These are phyloP conservation scores for Phanerochaete sordida DNA, from an alignment of 768 basidiomycete species.

Conservation along the genomic window DNA sequence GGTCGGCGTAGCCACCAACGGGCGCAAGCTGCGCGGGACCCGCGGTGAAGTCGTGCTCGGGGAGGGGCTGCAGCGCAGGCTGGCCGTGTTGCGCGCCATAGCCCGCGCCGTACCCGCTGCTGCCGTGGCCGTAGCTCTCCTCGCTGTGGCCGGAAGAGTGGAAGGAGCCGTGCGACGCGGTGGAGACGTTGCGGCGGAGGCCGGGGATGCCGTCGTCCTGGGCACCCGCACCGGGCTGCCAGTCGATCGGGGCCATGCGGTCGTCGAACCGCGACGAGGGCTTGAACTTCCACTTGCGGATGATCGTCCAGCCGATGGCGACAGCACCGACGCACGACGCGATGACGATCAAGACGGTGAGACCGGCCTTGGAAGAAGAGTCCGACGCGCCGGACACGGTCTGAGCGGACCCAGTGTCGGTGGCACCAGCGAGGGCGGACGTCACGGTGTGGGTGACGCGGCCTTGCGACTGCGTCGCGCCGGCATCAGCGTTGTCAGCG, in stretches of 20 bases:
- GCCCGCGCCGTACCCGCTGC: conserved; percentile 29
- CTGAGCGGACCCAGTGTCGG: conserved; percentile 13
- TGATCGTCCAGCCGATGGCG: conserved; percentile 80
- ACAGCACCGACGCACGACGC: conserved; percentile 66
- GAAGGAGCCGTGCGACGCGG: conserved; percentile 59
- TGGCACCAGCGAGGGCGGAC: conserved; percentile 25
- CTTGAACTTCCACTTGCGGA: conserved; percentile 90
- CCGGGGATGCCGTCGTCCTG: conserved; percentile 44
- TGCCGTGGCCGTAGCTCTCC: conserved; percentile 25
- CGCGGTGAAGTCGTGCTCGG: conserved; percentile 77
- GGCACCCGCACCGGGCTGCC: conserved; percentile 59
- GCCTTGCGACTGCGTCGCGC: conserved; percentile 5
- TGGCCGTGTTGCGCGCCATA: conserved; percentile 24
- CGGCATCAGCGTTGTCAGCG: neutral
- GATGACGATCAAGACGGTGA: conserved; percentile 66
- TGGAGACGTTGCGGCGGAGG: conserved; percentile 53
- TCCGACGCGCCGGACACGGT: conserved; percentile 29
- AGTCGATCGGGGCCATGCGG: conserved; percentile 85
- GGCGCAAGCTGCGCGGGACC: conserved; percentile 54
- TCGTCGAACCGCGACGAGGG: conserved; percentile 78
- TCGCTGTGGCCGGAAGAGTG: conserved; percentile 44
- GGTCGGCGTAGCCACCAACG: conserved; percentile 79
- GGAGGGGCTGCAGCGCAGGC: conserved; percentile 41
- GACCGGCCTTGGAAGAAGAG: conserved; percentile 38
- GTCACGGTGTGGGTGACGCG: conserved; percentile 14